phyloP scores from a whole-genome alignment of 495 filamentous ascomycete genomes.

The Penicillium steckii region DNA sequence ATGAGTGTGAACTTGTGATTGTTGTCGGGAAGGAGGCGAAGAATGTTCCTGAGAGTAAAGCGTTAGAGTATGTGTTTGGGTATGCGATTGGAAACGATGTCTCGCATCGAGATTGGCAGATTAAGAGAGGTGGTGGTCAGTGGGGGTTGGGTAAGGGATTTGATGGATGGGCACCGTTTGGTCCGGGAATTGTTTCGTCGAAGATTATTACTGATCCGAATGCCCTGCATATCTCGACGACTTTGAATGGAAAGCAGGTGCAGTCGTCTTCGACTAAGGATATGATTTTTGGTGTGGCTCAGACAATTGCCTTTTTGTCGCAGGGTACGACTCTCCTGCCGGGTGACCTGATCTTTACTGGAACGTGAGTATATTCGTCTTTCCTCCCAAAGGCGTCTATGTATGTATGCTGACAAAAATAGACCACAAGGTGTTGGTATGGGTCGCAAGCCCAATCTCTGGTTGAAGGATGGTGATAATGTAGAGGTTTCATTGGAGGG shows the following conservation, averaged over 20 bases:
- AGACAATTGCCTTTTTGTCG: constrained; percentile 73
- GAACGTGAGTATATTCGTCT: constrained; percentile 59
- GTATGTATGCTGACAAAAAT: no score
- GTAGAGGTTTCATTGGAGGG: constrained; percentile 72
- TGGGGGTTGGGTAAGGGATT: constrained; percentile 84
- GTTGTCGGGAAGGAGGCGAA: constrained; percentile 71
- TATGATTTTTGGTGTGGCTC: constrained; percentile 77
- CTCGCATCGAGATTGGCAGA: constrained; percentile 81
- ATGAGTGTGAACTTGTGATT: constrained; percentile 80
- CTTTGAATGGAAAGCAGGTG: constrained; percentile 68
- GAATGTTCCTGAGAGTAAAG: constrained; percentile 64
- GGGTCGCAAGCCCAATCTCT: constrained; percentile 69
- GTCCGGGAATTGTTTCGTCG: constrained; percentile 73
- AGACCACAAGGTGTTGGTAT: constrained; percentile 78
- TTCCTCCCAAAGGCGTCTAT: neutral
- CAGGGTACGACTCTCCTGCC: constrained; percentile 75
- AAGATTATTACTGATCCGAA: constrained; percentile 70
- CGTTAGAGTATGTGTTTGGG: constrained; percentile 73
- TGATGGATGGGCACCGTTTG: constrained; percentile 86
- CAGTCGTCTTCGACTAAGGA: constrained; percentile 76
- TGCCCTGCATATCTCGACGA: constrained; percentile 61
- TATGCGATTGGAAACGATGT: constrained; percentile 84
- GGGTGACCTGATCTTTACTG: constrained; percentile 83
- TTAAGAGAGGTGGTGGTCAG: constrained; percentile 75
- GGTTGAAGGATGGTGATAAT: constrained; percentile 78